Evolutionary conservation across 2,329 filamentous ascomycete genomes (phyloP).

Genomic region (Coniochaeta sp.): DNA sequence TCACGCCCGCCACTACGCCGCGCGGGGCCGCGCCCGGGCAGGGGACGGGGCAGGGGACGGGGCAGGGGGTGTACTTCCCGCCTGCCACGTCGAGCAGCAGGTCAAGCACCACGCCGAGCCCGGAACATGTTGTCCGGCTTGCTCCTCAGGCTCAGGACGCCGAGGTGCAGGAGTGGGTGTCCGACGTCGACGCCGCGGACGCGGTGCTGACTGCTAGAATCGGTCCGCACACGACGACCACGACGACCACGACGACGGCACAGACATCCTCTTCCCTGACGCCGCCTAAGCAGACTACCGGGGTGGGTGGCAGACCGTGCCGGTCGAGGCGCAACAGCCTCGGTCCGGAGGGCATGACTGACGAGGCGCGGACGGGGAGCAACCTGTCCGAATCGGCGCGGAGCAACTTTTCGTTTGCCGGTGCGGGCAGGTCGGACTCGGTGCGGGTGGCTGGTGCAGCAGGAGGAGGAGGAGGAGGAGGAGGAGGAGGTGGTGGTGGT

Average conservation of each 20-base stretch:
- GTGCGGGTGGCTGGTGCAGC: slow-evolving; percentile 9
- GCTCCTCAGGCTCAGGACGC: slow-evolving; percentile 29
- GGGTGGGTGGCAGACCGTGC: not conserved
- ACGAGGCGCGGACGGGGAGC: slow-evolving; percentile 47
- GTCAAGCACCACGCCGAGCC: slow-evolving; percentile 12
- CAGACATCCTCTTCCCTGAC: slow-evolving; percentile 6
- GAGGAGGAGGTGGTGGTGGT: not conserved
- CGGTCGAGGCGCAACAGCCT: slow-evolving; percentile 2
- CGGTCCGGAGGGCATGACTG: slow-evolving; percentile 10
- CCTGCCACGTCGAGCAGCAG: not conserved
- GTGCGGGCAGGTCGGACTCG: slow-evolving; percentile 13
- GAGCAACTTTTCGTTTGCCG: slow-evolving; percentile 29
- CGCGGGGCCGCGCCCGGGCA: slow-evolving; percentile 6
- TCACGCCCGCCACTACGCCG: slow-evolving; percentile 28
- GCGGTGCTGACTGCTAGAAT: slow-evolving; percentile 39
- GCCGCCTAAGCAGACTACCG: not conserved
- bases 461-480: not conserved
- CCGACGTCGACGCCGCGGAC: slow-evolving; percentile 47
- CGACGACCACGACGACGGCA: slow-evolving; percentile 9
- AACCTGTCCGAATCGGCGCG: slow-evolving; percentile 53
- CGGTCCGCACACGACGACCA: slow-evolving; percentile 21
- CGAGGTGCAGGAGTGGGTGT: slow-evolving; percentile 52
- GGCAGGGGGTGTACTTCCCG: not conserved
- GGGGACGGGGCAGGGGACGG: not conserved
- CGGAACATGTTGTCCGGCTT: slow-evolving; percentile 6